Evolutionary conservation across 768 basidiomycete genomes (phyloP).

Genomic region (Porpolomopsis calyptriformis): DNA sequence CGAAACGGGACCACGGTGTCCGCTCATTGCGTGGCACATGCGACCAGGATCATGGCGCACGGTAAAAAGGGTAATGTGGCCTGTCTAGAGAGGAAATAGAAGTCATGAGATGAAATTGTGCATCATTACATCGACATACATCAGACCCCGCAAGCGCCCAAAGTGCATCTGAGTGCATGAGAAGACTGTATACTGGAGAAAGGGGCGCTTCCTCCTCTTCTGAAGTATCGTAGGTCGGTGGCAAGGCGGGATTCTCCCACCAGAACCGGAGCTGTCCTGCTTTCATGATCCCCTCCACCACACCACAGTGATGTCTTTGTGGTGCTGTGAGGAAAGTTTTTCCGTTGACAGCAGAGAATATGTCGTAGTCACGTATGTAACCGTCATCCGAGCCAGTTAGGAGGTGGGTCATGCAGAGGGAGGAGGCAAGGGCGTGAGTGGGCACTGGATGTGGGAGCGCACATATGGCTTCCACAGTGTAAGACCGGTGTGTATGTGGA

Average conservation of each 20-base stretch:
- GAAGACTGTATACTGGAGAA: constrained; percentile 81
- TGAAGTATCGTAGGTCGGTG: constrained; percentile 16
- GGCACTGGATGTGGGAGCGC: constrained; percentile 84
- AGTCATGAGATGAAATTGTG: constrained; percentile 3
- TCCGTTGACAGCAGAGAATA: constrained; percentile 81
- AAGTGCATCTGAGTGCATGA: constrained; percentile 85
- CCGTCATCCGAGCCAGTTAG: constrained; percentile 91
- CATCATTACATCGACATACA: constrained; percentile 34
- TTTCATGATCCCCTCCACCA: constrained; percentile 88
- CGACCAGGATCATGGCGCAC: constrained; percentile 87
- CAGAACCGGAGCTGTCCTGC: constrained; percentile 77
- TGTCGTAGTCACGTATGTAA: constrained; percentile 86
- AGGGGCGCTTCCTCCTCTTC: constrained; percentile 41
- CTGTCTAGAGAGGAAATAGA: constrained; percentile 40
- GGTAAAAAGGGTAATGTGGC: constrained; percentile 88
- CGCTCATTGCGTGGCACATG: constrained; percentile 58
- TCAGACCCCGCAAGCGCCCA: constrained; percentile 86
- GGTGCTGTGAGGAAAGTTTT: constrained; percentile 80
- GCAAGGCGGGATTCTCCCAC: constrained; percentile 71
- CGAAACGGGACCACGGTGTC: constrained; percentile 76
- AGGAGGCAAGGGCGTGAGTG: constrained; percentile 80
- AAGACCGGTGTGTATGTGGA: constrained; percentile 41
- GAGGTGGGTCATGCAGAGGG: constrained; percentile 78
- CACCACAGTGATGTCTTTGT: constrained; percentile 78
- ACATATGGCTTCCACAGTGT: constrained; percentile 83